A percentile compares a stretch with the other conserved stretches of the same genome.
These are phyloP conservation scores for Keqinozyma sinolaborantium DNA, from an alignment of 1,139 yeast genomes.

Conservation along the genomic window DNA sequence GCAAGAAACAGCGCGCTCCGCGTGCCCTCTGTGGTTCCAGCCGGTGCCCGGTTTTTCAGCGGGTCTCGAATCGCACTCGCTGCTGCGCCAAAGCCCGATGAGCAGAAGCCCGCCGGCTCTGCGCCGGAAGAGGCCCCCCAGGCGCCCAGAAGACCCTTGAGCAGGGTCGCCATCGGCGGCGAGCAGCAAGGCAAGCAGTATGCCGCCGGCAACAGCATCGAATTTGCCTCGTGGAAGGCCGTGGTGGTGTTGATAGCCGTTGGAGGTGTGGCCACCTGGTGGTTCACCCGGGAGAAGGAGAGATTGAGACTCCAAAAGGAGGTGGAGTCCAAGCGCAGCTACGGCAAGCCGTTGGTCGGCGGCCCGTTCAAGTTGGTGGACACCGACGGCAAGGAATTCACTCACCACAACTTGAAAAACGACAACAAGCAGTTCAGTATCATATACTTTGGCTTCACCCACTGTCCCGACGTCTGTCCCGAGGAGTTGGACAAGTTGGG, in stretches of 20 bases:
- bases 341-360: constrained; percentile 91
- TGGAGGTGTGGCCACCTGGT: constrained; percentile 69
- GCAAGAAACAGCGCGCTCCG: no score
- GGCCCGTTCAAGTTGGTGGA: constrained; percentile 80
- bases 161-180: constrained; percentile 49
- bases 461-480: constrained; percentile 98
- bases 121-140: constrained; percentile 4
- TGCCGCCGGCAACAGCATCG: constrained; percentile 42
- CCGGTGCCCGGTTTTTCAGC: neutral
- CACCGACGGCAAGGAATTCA: constrained; percentile 65
- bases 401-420: constrained; percentile 63
- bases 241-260: constrained; percentile 59
- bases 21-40: no score
- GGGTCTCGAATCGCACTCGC: neutral
- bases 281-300: constrained; percentile 70
- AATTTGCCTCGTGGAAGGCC: constrained; percentile 88
- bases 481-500: constrained; percentile 93
- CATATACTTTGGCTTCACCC: constrained; percentile 90
- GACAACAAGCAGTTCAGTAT: constrained; percentile 59
- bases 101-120: neutral
- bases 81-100: neutral
- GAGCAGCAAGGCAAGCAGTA: constrained; percentile 23
- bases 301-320: constrained; percentile 69
- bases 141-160: constrained; percentile 37
- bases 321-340: constrained; percentile 80